Base-by-base conservation (phyloP, 2,329 filamentous ascomycete genomes). In the Plenodomus biglobosus region DNA sequence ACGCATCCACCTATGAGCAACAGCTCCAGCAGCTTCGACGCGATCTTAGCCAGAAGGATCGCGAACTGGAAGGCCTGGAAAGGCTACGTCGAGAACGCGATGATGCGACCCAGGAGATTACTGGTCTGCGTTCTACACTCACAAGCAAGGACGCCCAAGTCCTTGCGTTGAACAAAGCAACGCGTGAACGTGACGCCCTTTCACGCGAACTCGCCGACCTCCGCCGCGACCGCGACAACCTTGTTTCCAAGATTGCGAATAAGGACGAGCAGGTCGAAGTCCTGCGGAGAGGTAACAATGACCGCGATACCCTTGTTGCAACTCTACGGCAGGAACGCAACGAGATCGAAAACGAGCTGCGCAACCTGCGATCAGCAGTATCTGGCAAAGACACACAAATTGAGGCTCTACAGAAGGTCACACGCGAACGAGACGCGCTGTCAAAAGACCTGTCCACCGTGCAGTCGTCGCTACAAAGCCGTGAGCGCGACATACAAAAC, bases 341-440 rank as follows among this genome's bases (percentile, higher is more conserved):
- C 16, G 44, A 59, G 3, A 48, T 59, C 3, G 59, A 64, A 37
- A 53, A 50, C 18, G 61, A 65, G 37, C 48, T 62, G 58, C 59
- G 58, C 22, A 59, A 38, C 13, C 15, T 65, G n/a, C 59, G 65
- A 13, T 58, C 62, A 8, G 56, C 61, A 7, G 57, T 68, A 44
- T 66, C 63, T 15, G 56, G 55, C 32, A 66, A 69, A 22, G 65
- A 70, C 11, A 59, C 59, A 8, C 64, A 71, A 41, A 68, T 71
- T 24, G 68, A 70, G 43, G 68, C 68, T 2, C 52, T 72, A 8
- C 68, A 71, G 42, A 68, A 57, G 37, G 46, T 69, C 15, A 67
- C 62, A 18, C 65, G 67, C 2, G 69, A 73, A 44, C 61, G 64
- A 20, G 68, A 71, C 38, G 52, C 44, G 4, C 52, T 71, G 8